phyloP scores from a whole-genome alignment of 176 grass and related monocot genomes.

The Oryza glaberrima region DNA sequence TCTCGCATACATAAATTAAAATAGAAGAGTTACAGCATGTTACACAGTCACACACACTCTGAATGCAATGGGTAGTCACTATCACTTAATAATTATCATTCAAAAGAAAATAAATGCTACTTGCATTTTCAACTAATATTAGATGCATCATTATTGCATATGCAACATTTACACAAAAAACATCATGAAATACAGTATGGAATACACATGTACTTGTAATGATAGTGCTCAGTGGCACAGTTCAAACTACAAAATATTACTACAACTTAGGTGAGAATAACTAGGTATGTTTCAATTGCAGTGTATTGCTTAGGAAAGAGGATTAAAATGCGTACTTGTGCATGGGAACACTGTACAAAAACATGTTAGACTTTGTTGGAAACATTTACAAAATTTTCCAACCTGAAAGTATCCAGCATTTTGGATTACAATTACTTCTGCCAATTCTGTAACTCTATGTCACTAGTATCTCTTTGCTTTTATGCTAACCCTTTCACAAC shows the following conservation, averaged over 20 bases:
- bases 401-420: not conserved
- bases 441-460: constrained; percentile 20
- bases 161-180: not conserved
- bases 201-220: not conserved
- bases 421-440: constrained; percentile 4
- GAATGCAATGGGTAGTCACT: constrained; percentile 6
- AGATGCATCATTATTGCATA: not conserved
- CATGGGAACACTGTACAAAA: not conserved
- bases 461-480: constrained; percentile 21
- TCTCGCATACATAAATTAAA: constrained; percentile 2
- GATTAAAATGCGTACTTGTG: not conserved
- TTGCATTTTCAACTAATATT: not conserved
- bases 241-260: not conserved
- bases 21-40: not conserved
- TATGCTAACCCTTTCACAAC: constrained; percentile 17
- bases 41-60: not conserved
- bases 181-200: not conserved
- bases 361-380: not conserved
- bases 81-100: not conserved
- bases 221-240: not conserved
- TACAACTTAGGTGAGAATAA: not conserved
- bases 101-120: not conserved
- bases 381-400: not conserved
- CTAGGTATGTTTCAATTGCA: not conserved
- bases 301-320: not conserved